A percentile compares a stretch with the other conserved stretches of the same genome.
These are phyloP conservation scores for Kentomonas sorsogonicus DNA, from an alignment of 208 protist genomes.

Conservation along the genomic window DNA sequence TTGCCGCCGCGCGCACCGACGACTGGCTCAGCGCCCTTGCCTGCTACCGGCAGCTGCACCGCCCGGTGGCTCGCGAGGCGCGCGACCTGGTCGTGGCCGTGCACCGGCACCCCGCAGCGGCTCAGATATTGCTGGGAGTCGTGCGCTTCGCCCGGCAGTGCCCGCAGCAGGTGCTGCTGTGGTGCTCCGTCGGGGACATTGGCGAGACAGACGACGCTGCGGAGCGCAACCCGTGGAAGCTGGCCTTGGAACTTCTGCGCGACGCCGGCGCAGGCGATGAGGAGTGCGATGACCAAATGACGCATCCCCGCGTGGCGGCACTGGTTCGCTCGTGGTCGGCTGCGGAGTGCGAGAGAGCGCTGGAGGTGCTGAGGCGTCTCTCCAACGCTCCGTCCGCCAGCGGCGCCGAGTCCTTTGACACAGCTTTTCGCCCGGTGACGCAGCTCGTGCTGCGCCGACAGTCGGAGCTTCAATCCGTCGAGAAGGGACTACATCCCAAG, in stretches of 20 bases:
- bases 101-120: constrained; percentile 28
- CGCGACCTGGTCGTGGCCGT: constrained; percentile 36
- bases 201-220: constrained; percentile 24
- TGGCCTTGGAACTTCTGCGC: constrained; percentile 15
- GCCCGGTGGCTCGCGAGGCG: constrained; percentile 51
- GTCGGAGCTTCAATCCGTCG: too few relatives aligned
- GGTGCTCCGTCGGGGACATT: too few relatives aligned
- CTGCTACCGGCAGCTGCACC: constrained; percentile 46
- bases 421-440: too few relatives aligned
- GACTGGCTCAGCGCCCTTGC: constrained; percentile 46
- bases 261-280: neutral
- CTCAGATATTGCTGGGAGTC: constrained; percentile 21
- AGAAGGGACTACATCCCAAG: too few relatives aligned
- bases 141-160: constrained; percentile 31
- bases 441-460: too few relatives aligned
- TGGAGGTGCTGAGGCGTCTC: constrained; percentile 30
- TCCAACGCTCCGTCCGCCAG: too few relatives aligned
- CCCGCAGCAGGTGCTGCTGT: constrained; percentile 65
- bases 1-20: constrained; percentile 13
- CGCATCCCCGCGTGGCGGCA: too few relatives aligned
- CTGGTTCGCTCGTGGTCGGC: too few relatives aligned
- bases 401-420: too few relatives aligned
- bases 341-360: constrained; percentile 25
- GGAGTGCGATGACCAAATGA: neutral
- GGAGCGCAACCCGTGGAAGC: constrained; percentile 15